phyloP scores from a whole-genome alignment of 371 early-diverging fungal species.

The Mucor irregularis region DNA sequence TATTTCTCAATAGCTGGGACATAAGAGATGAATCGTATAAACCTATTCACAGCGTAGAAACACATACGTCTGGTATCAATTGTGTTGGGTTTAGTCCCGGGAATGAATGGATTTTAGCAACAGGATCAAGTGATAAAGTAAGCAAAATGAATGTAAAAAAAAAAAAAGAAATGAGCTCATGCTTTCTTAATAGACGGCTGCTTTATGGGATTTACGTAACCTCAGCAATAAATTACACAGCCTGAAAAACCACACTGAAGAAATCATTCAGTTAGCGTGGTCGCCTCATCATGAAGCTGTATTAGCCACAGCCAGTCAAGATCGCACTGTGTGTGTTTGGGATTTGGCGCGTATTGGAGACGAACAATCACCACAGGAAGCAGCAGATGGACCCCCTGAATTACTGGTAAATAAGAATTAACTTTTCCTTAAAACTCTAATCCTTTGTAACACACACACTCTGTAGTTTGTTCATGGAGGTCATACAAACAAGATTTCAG shows the following conservation, averaged over 20 bases:
- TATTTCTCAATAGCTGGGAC: constrained; percentile 64
- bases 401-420: constrained; percentile 64
- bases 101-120: constrained; percentile 91
- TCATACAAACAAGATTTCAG: constrained; percentile 95
- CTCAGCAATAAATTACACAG: constrained; percentile 75
- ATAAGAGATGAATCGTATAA: constrained; percentile 51
- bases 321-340: constrained; percentile 95
- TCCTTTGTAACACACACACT: background rate
- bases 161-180: background rate
- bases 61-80: constrained; percentile 92
- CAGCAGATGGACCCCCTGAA: constrained; percentile 97
- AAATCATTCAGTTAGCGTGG: constrained; percentile 93
- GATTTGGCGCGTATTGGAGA: constrained; percentile 91
- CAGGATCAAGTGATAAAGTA: constrained; percentile 94
- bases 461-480: constrained; percentile 96
- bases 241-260: constrained; percentile 87
- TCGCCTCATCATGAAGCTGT: constrained; percentile 91
- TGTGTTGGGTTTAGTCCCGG: constrained; percentile 93
- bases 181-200: constrained; percentile 66
- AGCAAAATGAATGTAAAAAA: background rate
- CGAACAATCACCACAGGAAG: constrained; percentile 86
- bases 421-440: background rate
- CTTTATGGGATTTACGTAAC: constrained; percentile 97
- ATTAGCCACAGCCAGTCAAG: constrained; percentile 88
- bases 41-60: constrained; percentile 72